These are phyloP conservation scores for Casuarina equisetifolia DNA, from an alignment of 306 rosid species.

Conservation along the genomic window DNA sequence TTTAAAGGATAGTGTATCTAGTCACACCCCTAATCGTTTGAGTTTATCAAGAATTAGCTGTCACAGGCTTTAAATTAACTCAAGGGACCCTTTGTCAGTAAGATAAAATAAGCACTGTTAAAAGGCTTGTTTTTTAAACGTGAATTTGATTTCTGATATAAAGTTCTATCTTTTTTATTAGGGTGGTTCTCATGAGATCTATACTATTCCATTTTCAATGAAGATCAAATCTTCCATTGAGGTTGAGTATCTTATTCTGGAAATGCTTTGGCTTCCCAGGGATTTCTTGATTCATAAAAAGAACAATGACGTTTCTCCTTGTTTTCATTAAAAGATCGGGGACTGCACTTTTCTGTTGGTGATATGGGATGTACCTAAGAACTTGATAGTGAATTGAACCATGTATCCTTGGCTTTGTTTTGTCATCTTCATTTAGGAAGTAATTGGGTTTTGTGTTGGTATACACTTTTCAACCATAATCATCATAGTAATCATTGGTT, in stretches of 20 bases:
- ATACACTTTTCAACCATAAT: neutral
- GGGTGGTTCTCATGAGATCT: too few species aligned
- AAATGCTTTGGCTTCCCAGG: neutral
- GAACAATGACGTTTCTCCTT: neutral
- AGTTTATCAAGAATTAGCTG: slow-evolving; percentile 21
- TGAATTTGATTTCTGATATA: too few species aligned
- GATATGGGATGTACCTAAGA: neutral
- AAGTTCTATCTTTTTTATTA: too few species aligned
- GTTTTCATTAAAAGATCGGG: neutral
- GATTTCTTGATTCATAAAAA: neutral
- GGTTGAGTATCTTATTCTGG: slow-evolving; percentile 9
- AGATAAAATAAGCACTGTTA: neutral
- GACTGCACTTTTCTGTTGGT: neutral
- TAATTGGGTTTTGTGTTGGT: neutral
- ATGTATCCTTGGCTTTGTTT: neutral
- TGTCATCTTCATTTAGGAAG: neutral
- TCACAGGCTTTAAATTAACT: slow-evolving; percentile 13
- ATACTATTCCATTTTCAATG: too few species aligned
- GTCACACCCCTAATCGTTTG: slow-evolving; percentile 34
- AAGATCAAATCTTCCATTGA: neutral
- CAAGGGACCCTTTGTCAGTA: slow-evolving; percentile 7
- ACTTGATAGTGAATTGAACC: neutral
- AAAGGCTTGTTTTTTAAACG: neutral
- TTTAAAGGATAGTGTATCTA: slow-evolving; percentile 23
- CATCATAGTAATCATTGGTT: neutral